Conservation (phyloP, 2,329 filamentous ascomycete genomes). For the Fonsecaea erecta region DNA sequence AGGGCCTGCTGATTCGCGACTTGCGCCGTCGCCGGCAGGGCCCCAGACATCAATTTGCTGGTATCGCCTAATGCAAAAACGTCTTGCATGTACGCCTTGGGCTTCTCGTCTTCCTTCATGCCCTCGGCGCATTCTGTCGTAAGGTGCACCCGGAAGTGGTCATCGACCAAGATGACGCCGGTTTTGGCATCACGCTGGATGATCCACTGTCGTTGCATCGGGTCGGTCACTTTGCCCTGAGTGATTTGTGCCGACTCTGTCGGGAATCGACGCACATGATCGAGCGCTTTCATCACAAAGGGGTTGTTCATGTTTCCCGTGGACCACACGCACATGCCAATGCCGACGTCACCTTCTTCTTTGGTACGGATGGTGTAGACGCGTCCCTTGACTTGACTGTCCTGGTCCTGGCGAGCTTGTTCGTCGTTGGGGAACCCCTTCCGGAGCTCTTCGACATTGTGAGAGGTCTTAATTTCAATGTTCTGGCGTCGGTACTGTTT, state of each 20-base stretch:
- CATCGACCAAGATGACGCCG: slow-evolving; percentile 60
- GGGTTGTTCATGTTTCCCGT: slow-evolving; percentile 63
- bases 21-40: slow-evolving; percentile 63
- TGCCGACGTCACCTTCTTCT: slow-evolving; percentile 62
- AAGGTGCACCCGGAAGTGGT: slow-evolving; percentile 61
- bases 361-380: slow-evolving; percentile 59
- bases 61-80: slow-evolving; percentile 64
- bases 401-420: slow-evolving; percentile 39
- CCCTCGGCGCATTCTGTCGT: slow-evolving; percentile 40
- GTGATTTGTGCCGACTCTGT: slow-evolving; percentile 40
- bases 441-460: slow-evolving; percentile 60
- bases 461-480: slow-evolving; percentile 62
- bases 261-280: slow-evolving; percentile 44
- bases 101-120: slow-evolving; percentile 26
- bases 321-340: slow-evolving; percentile 66
- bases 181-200: slow-evolving; percentile 55
- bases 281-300: slow-evolving; percentile 54
- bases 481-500: slow-evolving; percentile 60
- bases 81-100: slow-evolving; percentile 55
- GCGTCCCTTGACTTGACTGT: slow-evolving; percentile 50
- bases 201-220: slow-evolving; percentile 48
- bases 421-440: slow-evolving; percentile 53
- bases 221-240: slow-evolving; percentile 28
- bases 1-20: slow-evolving; percentile 63
- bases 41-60: slow-evolving; percentile 54